Conservation (phyloP, 163 green algal genomes). For the Scenedesmus sp. region DNA sequence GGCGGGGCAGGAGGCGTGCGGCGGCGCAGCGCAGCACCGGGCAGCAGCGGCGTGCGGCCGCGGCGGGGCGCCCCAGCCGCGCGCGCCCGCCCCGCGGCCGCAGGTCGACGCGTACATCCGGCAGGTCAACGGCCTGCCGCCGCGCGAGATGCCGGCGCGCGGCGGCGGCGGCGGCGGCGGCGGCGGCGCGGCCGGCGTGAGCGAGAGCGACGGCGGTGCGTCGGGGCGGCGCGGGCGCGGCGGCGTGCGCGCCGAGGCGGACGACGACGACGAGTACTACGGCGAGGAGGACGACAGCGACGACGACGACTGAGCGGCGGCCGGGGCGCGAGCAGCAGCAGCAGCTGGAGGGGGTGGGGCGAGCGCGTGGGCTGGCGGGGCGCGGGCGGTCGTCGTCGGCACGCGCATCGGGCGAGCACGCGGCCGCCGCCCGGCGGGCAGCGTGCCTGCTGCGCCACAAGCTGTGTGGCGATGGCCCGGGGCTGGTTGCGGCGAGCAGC, state of each 20-base stretch:
- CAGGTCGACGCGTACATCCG: conserved; percentile 47
- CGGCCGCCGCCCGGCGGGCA: too few relatives aligned
- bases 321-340: too few relatives aligned
- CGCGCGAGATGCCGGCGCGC: conserved; percentile 11
- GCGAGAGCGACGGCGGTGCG: background rate
- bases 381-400: too few relatives aligned
- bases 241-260: conserved; percentile 6
- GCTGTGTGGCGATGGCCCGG: too few relatives aligned
- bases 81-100: background rate
- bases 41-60: background rate
- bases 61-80: background rate
- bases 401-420: too few relatives aligned
- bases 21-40: background rate
- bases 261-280: conserved; percentile 37
- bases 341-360: too few relatives aligned
- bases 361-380: too few relatives aligned
- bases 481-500: too few relatives aligned
- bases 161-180: background rate
- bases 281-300: conserved; percentile 28
- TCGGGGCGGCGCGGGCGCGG: conserved; percentile 6
- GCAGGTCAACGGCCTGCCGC: conserved; percentile 28
- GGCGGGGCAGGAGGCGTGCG: background rate
- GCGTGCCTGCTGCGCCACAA: too few relatives aligned
- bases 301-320: conserved; percentile 26
- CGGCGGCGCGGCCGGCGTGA: conserved; percentile 6